A percentile compares a stretch with the other conserved stretches of the same genome.
phyloP scores from a whole-genome alignment of 192 early-diverging fungal genomes.

The Blastocladiella britannica region DNA sequence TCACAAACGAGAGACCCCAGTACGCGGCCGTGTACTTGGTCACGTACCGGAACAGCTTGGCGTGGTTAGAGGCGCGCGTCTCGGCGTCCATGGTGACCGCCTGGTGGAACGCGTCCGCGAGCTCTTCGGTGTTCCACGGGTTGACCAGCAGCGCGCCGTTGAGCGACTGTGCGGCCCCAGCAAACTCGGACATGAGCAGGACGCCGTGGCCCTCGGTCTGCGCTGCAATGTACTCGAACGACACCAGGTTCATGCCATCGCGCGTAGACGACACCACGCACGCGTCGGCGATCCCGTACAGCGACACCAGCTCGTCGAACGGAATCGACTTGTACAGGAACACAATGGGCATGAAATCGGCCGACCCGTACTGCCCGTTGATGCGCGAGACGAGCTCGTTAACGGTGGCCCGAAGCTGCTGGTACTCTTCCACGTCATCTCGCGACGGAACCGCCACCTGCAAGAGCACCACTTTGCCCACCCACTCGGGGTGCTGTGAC shows the following conservation, averaged over 20 bases:
- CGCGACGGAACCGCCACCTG: slow-evolving; percentile 97
- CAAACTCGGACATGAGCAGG: slow-evolving; percentile 90
- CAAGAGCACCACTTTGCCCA: slow-evolving; percentile 82
- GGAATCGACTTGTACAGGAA: slow-evolving; percentile 91
- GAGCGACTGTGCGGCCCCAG: slow-evolving; percentile 92
- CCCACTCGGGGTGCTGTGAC: slow-evolving; percentile 66
- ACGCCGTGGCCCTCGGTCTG: slow-evolving; percentile 87
- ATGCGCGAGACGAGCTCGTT: slow-evolving; percentile 96
- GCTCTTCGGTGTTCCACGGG: slow-evolving; percentile 97
- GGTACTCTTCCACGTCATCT: slow-evolving; percentile 96
- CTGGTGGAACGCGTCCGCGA: slow-evolving; percentile 66
- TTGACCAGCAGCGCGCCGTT: slow-evolving; percentile 96
- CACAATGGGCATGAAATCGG: slow-evolving; percentile 96
- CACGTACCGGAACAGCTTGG: slow-evolving; percentile 84
- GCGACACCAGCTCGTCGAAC: slow-evolving; percentile 85
- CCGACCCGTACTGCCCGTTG: slow-evolving; percentile 83
- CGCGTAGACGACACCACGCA: slow-evolving; percentile 93
- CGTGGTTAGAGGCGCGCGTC: slow-evolving; percentile 56
- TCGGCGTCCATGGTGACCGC: slow-evolving; percentile 85
- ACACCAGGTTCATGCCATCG: slow-evolving; percentile 99
- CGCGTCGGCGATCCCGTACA: slow-evolving; percentile 90
- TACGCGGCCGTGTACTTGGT: slow-evolving; percentile 91
- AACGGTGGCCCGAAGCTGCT: slow-evolving; percentile 75
- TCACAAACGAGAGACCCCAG: slow-evolving; percentile 90
- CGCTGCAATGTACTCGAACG: slow-evolving; percentile 93